Evolutionary conservation across 1,284 basidiomycete species (phyloP), one percentile per base, ranked within the genome.

Genomic region (Agaricales sp.): DNA sequence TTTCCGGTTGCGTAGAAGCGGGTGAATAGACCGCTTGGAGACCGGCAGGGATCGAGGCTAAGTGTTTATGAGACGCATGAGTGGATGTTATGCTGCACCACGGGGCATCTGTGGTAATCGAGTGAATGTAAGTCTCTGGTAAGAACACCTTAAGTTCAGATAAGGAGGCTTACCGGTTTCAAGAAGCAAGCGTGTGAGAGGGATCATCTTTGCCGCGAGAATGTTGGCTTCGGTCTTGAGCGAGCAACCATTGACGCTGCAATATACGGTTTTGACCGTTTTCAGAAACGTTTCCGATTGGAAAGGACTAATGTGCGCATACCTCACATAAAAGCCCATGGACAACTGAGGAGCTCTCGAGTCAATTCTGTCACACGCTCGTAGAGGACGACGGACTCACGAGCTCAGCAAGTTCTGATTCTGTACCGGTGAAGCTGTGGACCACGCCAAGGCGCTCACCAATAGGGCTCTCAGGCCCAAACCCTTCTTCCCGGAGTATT

Each of bases 21-120:
- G 82, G 77, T 55, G 80, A 70, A 62, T 79, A 84, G 13, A 77
- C 57, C 2, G 67, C 57, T 22, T 67, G 68, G 19, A 85, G 66
- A 14, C 66, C 56, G 0, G 67, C 54, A 0, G 81, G 75, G 25
- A 89, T 67, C 4, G 67, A 65, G 6, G 75, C 68, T 2, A 92
- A 63, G 57, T 80, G 69, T 3, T 62, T 48, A 52, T 77, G 71
- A 0, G 87, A 90, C 2, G 87, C 87, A 53, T 92, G 87, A 0
- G 83, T 82, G 1, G 80, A 72, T 3, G 86, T 86, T 63, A 88
- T 74, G 2, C 82, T 77, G 60, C 91, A 93, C 88, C 90, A 93
- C 2, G 88, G 88, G 0, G 85, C 79, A 63, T 91, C 88, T 87
- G 51, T 25, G 26, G 41, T 23, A 21, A 23, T 19, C 14, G 39